Percentiles rank a stretch among this genome's conserved stretches.
Evolutionary conservation across 140 eudicot species (phyloP).

Genomic region (Ambrosia hybrid): DNA sequence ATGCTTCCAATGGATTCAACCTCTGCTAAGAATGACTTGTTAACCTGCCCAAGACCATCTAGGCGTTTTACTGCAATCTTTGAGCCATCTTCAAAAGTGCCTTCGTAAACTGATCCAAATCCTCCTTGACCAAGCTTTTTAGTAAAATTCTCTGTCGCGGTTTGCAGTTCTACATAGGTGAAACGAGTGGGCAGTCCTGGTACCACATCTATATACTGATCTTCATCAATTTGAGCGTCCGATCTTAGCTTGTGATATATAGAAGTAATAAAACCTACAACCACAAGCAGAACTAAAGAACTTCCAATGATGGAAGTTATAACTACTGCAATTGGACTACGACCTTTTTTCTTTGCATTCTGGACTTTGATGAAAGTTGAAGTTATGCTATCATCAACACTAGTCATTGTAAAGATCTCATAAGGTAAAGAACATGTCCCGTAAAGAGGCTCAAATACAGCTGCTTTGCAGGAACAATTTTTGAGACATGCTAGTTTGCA

Average conservation of each 20-base stretch:
- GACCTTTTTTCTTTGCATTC: not conserved
- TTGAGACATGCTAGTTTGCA: not conserved
- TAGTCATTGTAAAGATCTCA: slow-evolving; percentile 22
- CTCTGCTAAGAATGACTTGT: no score
- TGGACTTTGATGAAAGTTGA: slow-evolving; percentile 5
- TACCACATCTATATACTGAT: slow-evolving; percentile 13
- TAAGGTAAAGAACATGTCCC: slow-evolving; percentile 29
- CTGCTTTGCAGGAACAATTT: slow-evolving; percentile 34
- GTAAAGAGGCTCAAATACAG: slow-evolving; percentile 7
- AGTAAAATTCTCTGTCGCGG: not conserved
- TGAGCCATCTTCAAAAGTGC: no score
- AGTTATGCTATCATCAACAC: not conserved
- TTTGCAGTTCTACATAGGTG: slow-evolving; percentile 7
- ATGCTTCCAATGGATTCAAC: no score
- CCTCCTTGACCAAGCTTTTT: slow-evolving; percentile 26
- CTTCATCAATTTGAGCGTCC: not conserved
- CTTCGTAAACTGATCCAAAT: no score
- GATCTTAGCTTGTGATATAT: not conserved
- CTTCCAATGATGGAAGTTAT: slow-evolving; percentile 14
- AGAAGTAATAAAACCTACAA: not conserved
- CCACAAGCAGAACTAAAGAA: slow-evolving; percentile 5
- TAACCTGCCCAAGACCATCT: no score
- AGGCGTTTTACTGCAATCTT: no score
- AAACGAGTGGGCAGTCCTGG: slow-evolving; percentile 10
- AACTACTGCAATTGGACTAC: not conserved